Conservation (phyloP, 148 eudicot species). For the Camellia granthamiana region DNA sequence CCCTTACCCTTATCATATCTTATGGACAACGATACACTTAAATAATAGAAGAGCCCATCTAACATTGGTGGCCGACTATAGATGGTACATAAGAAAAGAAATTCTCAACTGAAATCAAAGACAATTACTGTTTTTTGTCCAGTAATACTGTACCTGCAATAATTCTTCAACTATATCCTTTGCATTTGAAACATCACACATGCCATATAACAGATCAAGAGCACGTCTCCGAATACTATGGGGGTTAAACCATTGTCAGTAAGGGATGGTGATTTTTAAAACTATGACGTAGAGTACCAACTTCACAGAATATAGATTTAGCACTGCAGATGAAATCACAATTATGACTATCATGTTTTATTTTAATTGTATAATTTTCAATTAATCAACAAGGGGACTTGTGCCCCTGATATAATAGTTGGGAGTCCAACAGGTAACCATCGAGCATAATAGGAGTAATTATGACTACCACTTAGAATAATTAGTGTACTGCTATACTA, state of each 20-base stretch:
- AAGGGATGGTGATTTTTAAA: slow-evolving; percentile 6
- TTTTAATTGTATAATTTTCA: not conserved
- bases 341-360: not conserved
- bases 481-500: not conserved
- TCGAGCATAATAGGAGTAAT: not conserved
- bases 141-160: slow-evolving; percentile 52
- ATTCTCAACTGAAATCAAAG: not conserved
- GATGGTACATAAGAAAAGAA: not conserved
- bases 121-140: not conserved
- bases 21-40: too few relatives aligned
- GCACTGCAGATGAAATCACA: not conserved
- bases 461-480: not conserved
- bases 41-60: too few relatives aligned
- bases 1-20: too few relatives aligned
- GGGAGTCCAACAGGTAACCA: not conserved
- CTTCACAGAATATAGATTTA: not conserved
- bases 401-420: not conserved
- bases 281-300: not conserved
- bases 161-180: slow-evolving; percentile 96
- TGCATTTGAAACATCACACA: slow-evolving; percentile 97
- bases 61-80: not conserved
- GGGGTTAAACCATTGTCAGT: slow-evolving; percentile 20
- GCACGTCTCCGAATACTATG: slow-evolving; percentile 95
- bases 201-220: slow-evolving; percentile 93
- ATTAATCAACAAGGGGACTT: not conserved